Percentiles rank a stretch among this genome's conserved stretches.
Evolutionary conservation across 208 protist genomes (phyloP).

Genomic region (Trypanosoma rangeli): DNA sequence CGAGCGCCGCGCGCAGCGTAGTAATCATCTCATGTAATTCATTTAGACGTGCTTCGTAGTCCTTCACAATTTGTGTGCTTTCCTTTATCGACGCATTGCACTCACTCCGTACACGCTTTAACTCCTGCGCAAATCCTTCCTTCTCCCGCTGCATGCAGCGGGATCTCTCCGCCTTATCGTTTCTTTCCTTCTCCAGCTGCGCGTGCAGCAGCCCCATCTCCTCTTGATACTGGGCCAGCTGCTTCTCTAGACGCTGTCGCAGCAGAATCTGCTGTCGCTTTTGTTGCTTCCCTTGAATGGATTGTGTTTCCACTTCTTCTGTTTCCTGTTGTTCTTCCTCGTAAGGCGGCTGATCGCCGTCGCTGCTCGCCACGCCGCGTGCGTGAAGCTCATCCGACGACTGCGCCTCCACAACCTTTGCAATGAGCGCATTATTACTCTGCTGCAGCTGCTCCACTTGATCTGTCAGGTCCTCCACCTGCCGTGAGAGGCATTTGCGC

Average conservation of each 20-base stretch:
- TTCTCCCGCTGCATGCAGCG: slow-evolving; percentile 28
- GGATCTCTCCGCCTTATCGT: slow-evolving; percentile 21
- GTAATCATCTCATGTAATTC: slow-evolving; percentile 64
- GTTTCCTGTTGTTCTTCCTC: not conserved
- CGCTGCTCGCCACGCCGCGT: slow-evolving; percentile 26
- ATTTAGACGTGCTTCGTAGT: slow-evolving; percentile 51
- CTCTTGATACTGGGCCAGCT: slow-evolving; percentile 49
- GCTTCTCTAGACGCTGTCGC: slow-evolving; percentile 24
- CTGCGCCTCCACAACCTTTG: slow-evolving; percentile 42
- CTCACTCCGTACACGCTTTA: slow-evolving; percentile 27
- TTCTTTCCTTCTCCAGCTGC: slow-evolving; percentile 33
- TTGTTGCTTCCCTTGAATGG: not conserved
- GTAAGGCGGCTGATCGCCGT: not conserved
- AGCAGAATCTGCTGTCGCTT: not conserved
- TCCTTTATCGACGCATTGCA: slow-evolving; percentile 38
- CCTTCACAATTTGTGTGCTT: slow-evolving; percentile 37
- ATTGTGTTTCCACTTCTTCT: slow-evolving; percentile 3
- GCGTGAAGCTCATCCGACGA: slow-evolving; percentile 29
- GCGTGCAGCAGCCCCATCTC: slow-evolving; percentile 52
- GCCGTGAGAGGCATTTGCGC: slow-evolving; percentile 36
- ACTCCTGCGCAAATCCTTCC: slow-evolving; percentile 25
- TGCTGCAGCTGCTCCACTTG: slow-evolving; percentile 31
- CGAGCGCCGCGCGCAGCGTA: slow-evolving; percentile 52
- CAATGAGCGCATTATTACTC: slow-evolving; percentile 43
- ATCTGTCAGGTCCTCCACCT: slow-evolving; percentile 37